Evolutionary conservation across 495 filamentous ascomycete genomes (phyloP), one percentile per base, ranked within the genome.

Genomic region (Aspergillus sclerotioniger): DNA sequence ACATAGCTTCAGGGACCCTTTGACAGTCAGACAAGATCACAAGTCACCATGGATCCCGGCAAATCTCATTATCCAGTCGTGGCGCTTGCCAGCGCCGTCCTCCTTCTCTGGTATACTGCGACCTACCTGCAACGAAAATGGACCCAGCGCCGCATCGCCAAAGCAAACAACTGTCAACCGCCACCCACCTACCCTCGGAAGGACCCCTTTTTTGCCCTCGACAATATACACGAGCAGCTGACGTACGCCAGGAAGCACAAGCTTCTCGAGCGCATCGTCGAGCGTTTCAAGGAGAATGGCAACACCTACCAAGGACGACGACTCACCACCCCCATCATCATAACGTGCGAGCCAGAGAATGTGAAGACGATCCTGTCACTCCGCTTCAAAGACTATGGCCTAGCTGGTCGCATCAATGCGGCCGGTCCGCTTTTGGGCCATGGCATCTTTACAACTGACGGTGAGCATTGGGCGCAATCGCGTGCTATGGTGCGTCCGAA

Each of bases 371-470:
- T 93, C 16, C 78, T 95, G 2, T 87, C 90, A 0, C 84, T 83
- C 1, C 84, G 90, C 60, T 94, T 91, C 64, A 77, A 82, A 16
- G 84, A 84, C 55, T 87, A 79, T 62, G 71, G 68, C 31, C 55
- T 82, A 7, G 78, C 76, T 0, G 46, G 60, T 10, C 50, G 78
- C 45, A 61, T 58, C 20, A 15, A 54, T 12, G 58, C 62, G 12
- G 75, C 82, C 33, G 57, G 57, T 7, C 67, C 76, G 7, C 59
- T 85, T 3, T 59, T 86, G 6, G 83, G 82, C 8, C 57, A 69
- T 35, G 76, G 80, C 1, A 85, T 91, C 58, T 90, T 91, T 71
- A 83, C 80, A 16, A 73, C 73, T 10, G 87, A 90, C 66, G 88
- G 87, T 0, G 61, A 70, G 8, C 70, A 71, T 12, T 90, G 88